Evolutionary conservation across 2,329 filamentous ascomycete species (phyloP).

Genomic region (Aspergillus bombycis): DNA sequence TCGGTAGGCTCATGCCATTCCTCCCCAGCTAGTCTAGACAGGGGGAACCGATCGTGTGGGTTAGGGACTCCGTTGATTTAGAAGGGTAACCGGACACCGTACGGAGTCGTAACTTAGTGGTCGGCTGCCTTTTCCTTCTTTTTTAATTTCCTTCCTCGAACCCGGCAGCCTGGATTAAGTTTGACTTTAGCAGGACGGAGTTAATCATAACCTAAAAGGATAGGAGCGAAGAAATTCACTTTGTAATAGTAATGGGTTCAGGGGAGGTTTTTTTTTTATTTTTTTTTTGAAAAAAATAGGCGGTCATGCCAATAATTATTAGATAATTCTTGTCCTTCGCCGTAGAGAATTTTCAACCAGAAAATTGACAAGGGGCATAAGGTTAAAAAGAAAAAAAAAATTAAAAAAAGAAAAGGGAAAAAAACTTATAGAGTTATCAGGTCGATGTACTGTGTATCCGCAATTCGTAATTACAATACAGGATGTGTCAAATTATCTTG

Average conservation of each 20-base stretch:
- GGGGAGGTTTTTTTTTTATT: neutral
- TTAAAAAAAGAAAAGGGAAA: neutral
- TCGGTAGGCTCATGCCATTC: slow-evolving; percentile 5
- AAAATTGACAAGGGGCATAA: neutral
- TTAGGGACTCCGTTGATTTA: slow-evolving; percentile 2
- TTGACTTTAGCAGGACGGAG: slow-evolving; percentile 37
- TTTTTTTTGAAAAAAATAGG: neutral
- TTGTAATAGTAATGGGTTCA: neutral
- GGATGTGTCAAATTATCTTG: slow-evolving; percentile 4
- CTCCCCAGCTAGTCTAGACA: slow-evolving; percentile 1
- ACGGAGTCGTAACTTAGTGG: slow-evolving; percentile 3
- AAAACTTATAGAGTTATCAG: neutral
- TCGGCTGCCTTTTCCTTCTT: slow-evolving; percentile 16
- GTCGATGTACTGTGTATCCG: neutral
- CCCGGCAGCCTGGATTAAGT: slow-evolving; percentile 44
- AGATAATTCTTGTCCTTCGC: neutral
- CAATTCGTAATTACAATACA: slow-evolving; percentile 1
- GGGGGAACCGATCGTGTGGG: slow-evolving; percentile 4
- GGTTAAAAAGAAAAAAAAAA: neutral
- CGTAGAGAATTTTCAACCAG: neutral
- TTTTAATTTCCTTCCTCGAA: slow-evolving; percentile 19
- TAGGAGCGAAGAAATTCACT: slow-evolving; percentile 5
- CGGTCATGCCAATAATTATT: neutral
- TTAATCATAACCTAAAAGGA: slow-evolving; percentile 31
- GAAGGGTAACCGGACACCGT: neutral